A percentile compares a stretch with the other conserved stretches of the same genome.
Evolutionary conservation across 179 eudicot species (phyloP).

Genomic region (Beta lomatogona): DNA sequence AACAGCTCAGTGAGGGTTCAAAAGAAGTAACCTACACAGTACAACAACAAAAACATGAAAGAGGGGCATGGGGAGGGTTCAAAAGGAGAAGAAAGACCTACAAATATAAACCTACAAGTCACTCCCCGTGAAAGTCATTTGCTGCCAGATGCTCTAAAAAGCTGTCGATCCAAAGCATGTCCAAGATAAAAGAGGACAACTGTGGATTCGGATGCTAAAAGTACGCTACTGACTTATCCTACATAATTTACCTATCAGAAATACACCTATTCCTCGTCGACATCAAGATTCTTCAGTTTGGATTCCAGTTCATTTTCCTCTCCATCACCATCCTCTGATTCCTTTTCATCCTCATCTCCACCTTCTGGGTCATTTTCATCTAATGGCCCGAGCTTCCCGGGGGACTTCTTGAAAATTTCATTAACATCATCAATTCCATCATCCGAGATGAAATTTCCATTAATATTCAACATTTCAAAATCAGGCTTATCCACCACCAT

Average conservation of each 20-base stretch:
- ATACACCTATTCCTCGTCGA: constrained; percentile 25
- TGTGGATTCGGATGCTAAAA: constrained; percentile 15
- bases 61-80: not conserved
- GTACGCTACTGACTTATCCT: constrained; percentile 10
- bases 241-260: constrained; percentile 2
- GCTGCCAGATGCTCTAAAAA: constrained; percentile 9
- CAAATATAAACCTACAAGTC: not conserved
- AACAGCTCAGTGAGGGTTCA: not conserved
- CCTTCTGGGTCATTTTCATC: constrained; percentile 78
- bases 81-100: not conserved
- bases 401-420: constrained; percentile 54
- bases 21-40: not conserved
- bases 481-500: constrained; percentile 46
- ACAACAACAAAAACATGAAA: not conserved
- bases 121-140: not conserved
- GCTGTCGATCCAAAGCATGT: constrained; percentile 21
- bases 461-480: constrained; percentile 50
- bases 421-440: constrained; percentile 62
- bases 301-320: constrained; percentile 45
- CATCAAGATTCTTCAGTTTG: constrained; percentile 56
- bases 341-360: constrained; percentile 48
- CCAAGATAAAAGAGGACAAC: constrained; percentile 31
- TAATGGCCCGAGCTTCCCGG: constrained; percentile 55
- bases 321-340: constrained; percentile 34
- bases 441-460: constrained; percentile 62